Evolutionary conservation across 1,284 basidiomycete genomes (phyloP).

Genomic region (Moesziomyces globuligerus): DNA sequence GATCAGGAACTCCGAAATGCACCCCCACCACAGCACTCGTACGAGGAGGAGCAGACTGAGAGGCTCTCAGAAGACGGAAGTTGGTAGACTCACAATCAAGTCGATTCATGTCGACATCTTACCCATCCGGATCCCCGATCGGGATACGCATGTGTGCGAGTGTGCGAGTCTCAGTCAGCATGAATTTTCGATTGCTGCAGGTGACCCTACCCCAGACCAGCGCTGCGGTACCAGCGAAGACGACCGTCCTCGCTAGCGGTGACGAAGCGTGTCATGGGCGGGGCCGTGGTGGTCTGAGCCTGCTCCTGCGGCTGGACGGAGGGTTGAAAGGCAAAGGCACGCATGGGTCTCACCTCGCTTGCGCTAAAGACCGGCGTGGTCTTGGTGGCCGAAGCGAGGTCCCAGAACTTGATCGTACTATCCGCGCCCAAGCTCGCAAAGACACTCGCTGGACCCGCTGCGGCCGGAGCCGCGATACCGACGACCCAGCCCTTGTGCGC

Average conservation of each 20-base stretch:
- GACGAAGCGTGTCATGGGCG: constrained; percentile 39
- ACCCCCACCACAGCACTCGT: too few relatives aligned
- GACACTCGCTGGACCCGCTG: neutral
- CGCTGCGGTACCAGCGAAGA: constrained; percentile 41
- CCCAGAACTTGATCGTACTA: constrained; percentile 47
- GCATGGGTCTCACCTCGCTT: constrained; percentile 10
- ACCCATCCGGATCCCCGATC: too few relatives aligned
- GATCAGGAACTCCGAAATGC: constrained; percentile 4
- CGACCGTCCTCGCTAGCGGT: constrained; percentile 39
- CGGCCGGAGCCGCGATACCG: neutral
- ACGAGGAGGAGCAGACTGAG: neutral
- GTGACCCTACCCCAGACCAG: constrained; percentile 36
- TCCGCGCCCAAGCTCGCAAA: constrained; percentile 40
- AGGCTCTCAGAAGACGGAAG: constrained; percentile 19
- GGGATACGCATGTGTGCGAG: too few relatives aligned
- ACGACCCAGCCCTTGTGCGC: constrained; percentile 43
- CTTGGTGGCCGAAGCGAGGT: constrained; percentile 23
- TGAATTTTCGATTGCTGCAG: neutral
- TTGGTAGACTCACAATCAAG: constrained; percentile 11
- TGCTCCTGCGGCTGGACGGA: neutral
- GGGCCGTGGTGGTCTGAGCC: neutral
- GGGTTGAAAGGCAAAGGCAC: constrained; percentile 30
- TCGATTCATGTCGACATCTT: too few relatives aligned
- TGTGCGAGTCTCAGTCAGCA: neutral
- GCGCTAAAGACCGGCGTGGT: constrained; percentile 38